Evolutionary conservation across 2,329 filamentous ascomycete genomes (phyloP).

Genomic region (Neofusicoccum umdonicola): DNA sequence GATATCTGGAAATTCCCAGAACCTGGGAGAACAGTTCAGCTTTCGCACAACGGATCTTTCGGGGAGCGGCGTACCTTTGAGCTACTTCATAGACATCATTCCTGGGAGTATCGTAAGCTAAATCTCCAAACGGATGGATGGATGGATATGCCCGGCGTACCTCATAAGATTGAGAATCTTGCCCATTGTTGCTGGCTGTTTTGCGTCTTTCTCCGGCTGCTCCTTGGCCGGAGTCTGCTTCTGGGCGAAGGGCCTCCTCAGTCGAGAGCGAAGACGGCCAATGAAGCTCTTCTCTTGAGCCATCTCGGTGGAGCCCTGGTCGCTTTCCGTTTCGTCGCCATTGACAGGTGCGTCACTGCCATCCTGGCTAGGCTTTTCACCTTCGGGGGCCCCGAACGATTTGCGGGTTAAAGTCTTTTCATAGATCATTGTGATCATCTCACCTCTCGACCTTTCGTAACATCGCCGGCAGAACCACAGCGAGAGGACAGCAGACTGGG

Average conservation of each 20-base stretch:
- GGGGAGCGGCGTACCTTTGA: conserved; percentile 45
- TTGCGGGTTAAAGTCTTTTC: conserved; percentile 73
- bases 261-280: not conserved
- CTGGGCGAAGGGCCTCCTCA: conserved; percentile 22
- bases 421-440: conserved; percentile 82
- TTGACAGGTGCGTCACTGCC: not conserved
- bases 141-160: conserved; percentile 29
- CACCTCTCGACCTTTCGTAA: conserved; percentile 80
- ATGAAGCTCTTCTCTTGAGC: not conserved
- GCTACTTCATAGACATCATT: conserved; percentile 79
- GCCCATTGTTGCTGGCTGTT: conserved; percentile 73
- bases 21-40: conserved; percentile 45
- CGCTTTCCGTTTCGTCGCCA: not conserved
- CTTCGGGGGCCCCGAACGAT: conserved; percentile 42
- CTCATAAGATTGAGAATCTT: conserved; percentile 89
- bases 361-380: conserved; percentile 3
- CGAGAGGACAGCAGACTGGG: conserved; percentile 66
- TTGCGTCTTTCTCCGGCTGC: conserved; percentile 28
- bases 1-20: conserved; percentile 82
- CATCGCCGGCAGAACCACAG: conserved; percentile 81
- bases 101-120: conserved; percentile 18
- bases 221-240: conserved; percentile 24
- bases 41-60: not conserved
- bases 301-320: not conserved
- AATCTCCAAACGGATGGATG: not conserved